Base-by-base conservation (phyloP, 2,329 filamentous ascomycete species). In the Ophiocordyceps camponoti-saundersi region DNA sequence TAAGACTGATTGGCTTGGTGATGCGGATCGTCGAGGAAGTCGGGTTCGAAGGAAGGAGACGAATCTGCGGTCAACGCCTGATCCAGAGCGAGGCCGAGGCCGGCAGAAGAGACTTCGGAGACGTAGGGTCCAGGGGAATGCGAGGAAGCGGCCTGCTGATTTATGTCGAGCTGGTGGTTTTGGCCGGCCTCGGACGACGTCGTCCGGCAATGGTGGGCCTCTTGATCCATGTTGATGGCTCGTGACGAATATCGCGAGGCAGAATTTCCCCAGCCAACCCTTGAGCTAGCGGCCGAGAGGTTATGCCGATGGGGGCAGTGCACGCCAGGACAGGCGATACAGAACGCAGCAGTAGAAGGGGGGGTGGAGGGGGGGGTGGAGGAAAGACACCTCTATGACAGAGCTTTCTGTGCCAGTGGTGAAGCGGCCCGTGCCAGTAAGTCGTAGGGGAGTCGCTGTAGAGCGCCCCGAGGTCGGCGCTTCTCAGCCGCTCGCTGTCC, bases 31-130 rank as follows among this genome's bases (percentile, higher is more conserved):
- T 66, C 65, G 51, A 77, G 55, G 57, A 70, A 77, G 55, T 70
- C 67, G 59, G 65, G 65, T 54, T 29, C 42, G 12, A 59, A 59
- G 56, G 61, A 69, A 56, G 63, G 64, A 58, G 65, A 70, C 47
- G 65, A 64, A 49, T 68, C 65, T 58, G 69, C n/a, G 18, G 48
- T 13, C 42, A 62, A 72, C 51, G 49, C 49, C 50, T 71, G 67
- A 60, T 80, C 73, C 54, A 80, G 65, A 52, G 65, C 73, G 57
- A 82, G 69, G 58, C 75, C 77, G 53, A 80, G 68, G 56, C 72
- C 72, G 55, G 71, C 66, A 46, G 66, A 68, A 55, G 63, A 57
- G 48, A 70, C 63, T 58, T 69, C 69, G 43, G 59, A 52, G 59
- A 70, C 66, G 59, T 71, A 68, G 57, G 72, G 75, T 55, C 69